These are phyloP conservation scores for Pinus taeda DNA, from an alignment of 75 land plant species.

Conservation along the genomic window DNA sequence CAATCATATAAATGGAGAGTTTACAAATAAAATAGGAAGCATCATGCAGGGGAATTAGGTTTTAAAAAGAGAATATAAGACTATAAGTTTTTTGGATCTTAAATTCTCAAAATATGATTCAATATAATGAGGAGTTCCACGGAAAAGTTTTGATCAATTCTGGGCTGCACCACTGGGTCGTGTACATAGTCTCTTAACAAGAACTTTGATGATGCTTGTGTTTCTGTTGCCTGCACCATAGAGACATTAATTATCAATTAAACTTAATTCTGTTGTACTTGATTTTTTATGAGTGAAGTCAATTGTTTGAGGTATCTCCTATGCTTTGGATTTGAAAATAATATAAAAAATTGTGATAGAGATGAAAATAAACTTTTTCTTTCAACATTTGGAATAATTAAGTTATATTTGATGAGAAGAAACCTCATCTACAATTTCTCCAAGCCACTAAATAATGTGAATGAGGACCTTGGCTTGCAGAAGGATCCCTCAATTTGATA, in stretches of 20 bases:
- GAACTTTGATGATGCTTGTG: constrained; percentile 18
- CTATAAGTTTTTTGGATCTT: too few relatives aligned
- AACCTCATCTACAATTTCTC: constrained; percentile 3
- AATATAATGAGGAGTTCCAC: constrained; percentile 33
- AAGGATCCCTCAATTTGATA: background rate
- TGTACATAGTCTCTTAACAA: constrained; percentile 43
- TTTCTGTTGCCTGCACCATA: constrained; percentile 23
- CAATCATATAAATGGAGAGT: too few relatives aligned
- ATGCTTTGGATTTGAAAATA: too few relatives aligned
- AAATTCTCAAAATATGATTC: constrained; percentile 32
- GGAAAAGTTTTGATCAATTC: constrained; percentile 27
- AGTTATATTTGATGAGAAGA: background rate
- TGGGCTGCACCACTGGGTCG: constrained; percentile 27
- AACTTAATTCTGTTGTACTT: too few relatives aligned
- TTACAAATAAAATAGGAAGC: too few relatives aligned
- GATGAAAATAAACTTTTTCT: too few relatives aligned
- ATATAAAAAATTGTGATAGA: too few relatives aligned
- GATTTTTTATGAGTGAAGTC: too few relatives aligned
- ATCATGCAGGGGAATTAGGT: too few relatives aligned
- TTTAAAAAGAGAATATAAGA: too few relatives aligned
- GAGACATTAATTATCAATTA: too few relatives aligned
- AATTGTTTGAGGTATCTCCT: too few relatives aligned
- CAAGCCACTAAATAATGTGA: constrained; percentile 8
- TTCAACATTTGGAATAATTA: background rate
- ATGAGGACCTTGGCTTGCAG: background rate